Evolutionary conservation across 768 basidiomycete genomes (phyloP).

Genomic region (Cystofilobasidium capitatum): DNA sequence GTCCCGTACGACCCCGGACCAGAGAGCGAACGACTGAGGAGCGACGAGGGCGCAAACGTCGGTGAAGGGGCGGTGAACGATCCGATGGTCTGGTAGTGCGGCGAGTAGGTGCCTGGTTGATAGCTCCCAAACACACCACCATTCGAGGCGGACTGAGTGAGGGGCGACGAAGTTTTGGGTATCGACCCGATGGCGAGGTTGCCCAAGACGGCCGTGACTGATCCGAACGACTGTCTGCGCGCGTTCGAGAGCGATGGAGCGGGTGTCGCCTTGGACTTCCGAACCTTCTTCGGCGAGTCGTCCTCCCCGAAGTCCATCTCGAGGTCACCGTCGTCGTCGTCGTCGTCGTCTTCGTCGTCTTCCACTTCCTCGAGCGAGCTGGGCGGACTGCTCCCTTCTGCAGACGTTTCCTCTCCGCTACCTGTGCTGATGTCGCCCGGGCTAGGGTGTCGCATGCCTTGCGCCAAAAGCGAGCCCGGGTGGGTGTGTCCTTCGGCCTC

Average conservation of each 20-base stretch:
- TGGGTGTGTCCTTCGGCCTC: not conserved
- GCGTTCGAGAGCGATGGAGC: not conserved
- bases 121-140: not conserved
- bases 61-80: not conserved
- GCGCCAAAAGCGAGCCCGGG: not conserved
- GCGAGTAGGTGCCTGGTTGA: not conserved
- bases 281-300: not conserved
- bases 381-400: constrained; percentile 5
- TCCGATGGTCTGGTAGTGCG: not conserved
- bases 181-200: constrained; percentile 3
- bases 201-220: constrained; percentile 17
- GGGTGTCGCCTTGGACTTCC: not conserved
- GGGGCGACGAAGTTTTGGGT: not conserved
- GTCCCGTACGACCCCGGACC: not conserved
- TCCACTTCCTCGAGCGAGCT: constrained; percentile 17
- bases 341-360: constrained; percentile 28
- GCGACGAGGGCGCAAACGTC: constrained; percentile 7
- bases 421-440: not conserved
- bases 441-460: constrained; percentile 4
- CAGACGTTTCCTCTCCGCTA: not conserved
- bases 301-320: constrained; percentile 30
- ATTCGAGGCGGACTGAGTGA: not conserved
- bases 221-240: constrained; percentile 6
- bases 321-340: constrained; percentile 28
- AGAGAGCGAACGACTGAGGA: constrained; percentile 5